phyloP scores from a whole-genome alignment of 495 filamentous ascomycete genomes.

The Tuber microsphaerosporum region DNA sequence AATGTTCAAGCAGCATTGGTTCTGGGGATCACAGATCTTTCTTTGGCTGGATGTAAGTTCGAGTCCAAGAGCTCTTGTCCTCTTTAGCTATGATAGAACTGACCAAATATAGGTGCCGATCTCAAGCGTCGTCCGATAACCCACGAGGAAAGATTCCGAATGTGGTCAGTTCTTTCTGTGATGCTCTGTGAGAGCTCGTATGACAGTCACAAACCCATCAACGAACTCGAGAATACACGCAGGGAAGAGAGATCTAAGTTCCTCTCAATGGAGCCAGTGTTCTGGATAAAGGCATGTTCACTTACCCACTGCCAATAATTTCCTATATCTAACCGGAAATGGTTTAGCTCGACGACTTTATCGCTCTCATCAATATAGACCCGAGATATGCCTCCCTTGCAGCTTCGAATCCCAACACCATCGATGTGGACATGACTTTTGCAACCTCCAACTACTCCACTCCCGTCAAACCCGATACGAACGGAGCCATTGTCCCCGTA shows the following conservation, averaged over 20 bases:
- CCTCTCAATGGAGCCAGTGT: conserved; percentile 35
- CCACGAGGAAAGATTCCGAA: conserved; percentile 32
- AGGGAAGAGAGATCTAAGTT: conserved; percentile 37
- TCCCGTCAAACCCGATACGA: conserved; percentile 19
- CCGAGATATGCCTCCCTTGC: conserved; percentile 21
- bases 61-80: conserved; percentile 5
- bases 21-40: conserved; percentile 34
- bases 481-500: conserved; percentile 15
- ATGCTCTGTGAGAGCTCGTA: conserved; percentile 35
- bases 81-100: conserved; percentile 10
- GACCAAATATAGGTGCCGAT: conserved; percentile 17
- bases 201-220: conserved; percentile 27
- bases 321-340: conserved; percentile 4
- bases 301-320: not conserved
- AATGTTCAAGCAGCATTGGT: conserved; percentile 41
- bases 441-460: conserved; percentile 21
- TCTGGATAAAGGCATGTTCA: conserved; percentile 40
- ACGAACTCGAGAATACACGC: conserved; percentile 26
- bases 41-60: conserved; percentile 30
- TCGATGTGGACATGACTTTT: conserved; percentile 32
- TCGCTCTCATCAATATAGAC: conserved; percentile 28
- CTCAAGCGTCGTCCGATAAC: conserved; percentile 17
- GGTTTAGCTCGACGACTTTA: conserved; percentile 35
- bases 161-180: conserved; percentile 36
- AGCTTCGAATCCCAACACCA: conserved; percentile 18